Conservation (phyloP, 139 green algal species). For the Chlorella sp. region DNA sequence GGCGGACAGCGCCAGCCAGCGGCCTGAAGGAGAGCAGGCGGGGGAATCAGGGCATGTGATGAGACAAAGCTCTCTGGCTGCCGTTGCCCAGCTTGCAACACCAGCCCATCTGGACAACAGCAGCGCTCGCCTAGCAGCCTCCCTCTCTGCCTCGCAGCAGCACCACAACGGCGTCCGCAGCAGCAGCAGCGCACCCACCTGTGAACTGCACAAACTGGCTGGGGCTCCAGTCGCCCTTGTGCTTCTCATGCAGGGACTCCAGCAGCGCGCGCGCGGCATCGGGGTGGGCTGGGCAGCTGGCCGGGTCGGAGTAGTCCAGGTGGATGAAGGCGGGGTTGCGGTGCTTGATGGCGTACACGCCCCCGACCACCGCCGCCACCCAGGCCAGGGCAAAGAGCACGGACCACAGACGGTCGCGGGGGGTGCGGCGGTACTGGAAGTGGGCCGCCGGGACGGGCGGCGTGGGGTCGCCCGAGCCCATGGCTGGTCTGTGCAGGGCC, state of each 20-base stretch:
- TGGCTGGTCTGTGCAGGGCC: too few species aligned
- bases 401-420: slow-evolving; percentile 1
- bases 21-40: background rate
- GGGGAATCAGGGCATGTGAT: too few species aligned
- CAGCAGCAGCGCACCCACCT: background rate
- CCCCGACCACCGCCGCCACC: background rate
- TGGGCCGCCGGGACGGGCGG: background rate
- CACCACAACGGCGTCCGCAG: too few species aligned
- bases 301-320: slow-evolving; percentile 38
- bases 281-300: slow-evolving; percentile 48
- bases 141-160: too few species aligned
- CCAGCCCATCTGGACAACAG: background rate
- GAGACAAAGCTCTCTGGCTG: too few species aligned
- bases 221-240: slow-evolving; percentile 17
- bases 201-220: slow-evolving; percentile 42
- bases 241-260: slow-evolving; percentile 8
- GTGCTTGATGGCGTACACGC: slow-evolving; percentile 21
- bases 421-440: background rate
- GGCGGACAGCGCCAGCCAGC: slow-evolving; percentile 48
- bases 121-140: background rate
- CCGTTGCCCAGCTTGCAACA: too few species aligned
- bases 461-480: background rate
- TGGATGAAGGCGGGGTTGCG: slow-evolving; percentile 53
- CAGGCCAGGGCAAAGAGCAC: slow-evolving; percentile 10
- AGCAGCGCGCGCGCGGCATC: background rate